Evolutionary conservation across 352 stramenopile genomes (phyloP), one percentile per base, ranked within the genome.

Genomic region (Stramenopiles sp.): DNA sequence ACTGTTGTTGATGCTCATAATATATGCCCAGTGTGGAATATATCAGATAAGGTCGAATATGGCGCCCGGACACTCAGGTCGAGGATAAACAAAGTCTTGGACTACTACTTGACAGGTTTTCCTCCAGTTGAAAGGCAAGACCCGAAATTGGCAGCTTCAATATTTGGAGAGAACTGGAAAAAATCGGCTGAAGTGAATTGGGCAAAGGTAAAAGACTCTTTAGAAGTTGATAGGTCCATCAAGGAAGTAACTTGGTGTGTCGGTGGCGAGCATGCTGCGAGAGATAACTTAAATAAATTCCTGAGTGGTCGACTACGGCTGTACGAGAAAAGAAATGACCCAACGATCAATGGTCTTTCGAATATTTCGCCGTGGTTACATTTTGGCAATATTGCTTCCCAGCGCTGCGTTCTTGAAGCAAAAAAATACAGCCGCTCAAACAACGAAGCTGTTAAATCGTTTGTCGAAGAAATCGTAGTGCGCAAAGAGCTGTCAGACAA

Each of bases 1-100:
- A 90, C 95, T 82, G 91, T 98, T 81, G 92, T 99, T 27, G 96
- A 99, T 86, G 92, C 95, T 0, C 95, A 99, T 83, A 97, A 99
- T 32, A 90, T 99, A 30, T 94, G 99, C 44, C 96, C 96, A 25
- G 90, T 92, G 22, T 98, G 94, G 86, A 86, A 90, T 32, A 93
- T 91, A 7, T 93, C 87, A 14, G 82, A 88, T 75, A 98, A 99
- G 86, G 89, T 96, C 84, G 95, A 99, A 89, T 97, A 97, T 80
- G 94, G 95, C 30, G 96, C 96, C 8, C 88, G 95, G n/a, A 99
- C 96, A n/a, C 94, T 99, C 80, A 92, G 96, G 81, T 90, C 92
- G 0, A 98, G 96, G 86, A 98, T 99, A 84, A 90, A 95, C 44
- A 92, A 91, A 30, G 88, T 96, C 4, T 85, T 98, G 30, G 85